Evolutionary conservation across 805 yeast genomes (phyloP).

Genomic region (Pichia occidentalis): DNA sequence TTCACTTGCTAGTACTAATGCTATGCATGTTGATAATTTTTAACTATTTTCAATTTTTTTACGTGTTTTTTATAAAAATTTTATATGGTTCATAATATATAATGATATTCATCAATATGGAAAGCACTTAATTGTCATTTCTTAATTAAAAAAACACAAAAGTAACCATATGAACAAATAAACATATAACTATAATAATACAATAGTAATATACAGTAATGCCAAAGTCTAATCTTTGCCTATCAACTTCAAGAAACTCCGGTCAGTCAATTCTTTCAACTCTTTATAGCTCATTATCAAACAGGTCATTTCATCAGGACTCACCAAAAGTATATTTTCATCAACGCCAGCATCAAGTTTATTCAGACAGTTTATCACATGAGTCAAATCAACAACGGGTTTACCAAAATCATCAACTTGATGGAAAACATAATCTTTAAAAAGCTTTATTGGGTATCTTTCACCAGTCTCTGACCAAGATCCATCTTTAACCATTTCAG

Average conservation of each 20-base stretch:
- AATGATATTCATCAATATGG: no score
- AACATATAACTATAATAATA: slow-evolving; percentile 2
- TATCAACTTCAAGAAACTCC: slow-evolving; percentile 50
- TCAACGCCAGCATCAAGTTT: slow-evolving; percentile 90
- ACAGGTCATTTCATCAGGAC: slow-evolving; percentile 81
- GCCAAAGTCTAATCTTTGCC: slow-evolving; percentile 8
- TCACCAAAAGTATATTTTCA: slow-evolving; percentile 72
- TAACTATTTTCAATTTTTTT: no score
- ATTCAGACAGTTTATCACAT: slow-evolving; percentile 71
- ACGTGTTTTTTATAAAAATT: no score
- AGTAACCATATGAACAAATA: no score
- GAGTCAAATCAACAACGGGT: slow-evolving; percentile 75
- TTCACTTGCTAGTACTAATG: no score
- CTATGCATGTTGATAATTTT: no score
- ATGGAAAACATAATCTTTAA: slow-evolving; percentile 80
- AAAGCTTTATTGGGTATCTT: slow-evolving; percentile 63
- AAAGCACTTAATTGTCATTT: no score
- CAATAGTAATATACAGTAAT: slow-evolving; percentile 7
- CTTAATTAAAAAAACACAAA: no score
- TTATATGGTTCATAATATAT: no score
- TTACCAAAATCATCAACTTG: slow-evolving; percentile 72
- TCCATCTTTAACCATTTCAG: slow-evolving; percentile 50
- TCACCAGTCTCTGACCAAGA: slow-evolving; percentile 74
- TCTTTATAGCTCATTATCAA: slow-evolving; percentile 81
- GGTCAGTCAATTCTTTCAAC: slow-evolving; percentile 62